Evolutionary conservation across 2,329 filamentous ascomycete species (phyloP), one percentile per base, ranked within the genome.

Genomic region (Salinomyces thailandicus): DNA sequence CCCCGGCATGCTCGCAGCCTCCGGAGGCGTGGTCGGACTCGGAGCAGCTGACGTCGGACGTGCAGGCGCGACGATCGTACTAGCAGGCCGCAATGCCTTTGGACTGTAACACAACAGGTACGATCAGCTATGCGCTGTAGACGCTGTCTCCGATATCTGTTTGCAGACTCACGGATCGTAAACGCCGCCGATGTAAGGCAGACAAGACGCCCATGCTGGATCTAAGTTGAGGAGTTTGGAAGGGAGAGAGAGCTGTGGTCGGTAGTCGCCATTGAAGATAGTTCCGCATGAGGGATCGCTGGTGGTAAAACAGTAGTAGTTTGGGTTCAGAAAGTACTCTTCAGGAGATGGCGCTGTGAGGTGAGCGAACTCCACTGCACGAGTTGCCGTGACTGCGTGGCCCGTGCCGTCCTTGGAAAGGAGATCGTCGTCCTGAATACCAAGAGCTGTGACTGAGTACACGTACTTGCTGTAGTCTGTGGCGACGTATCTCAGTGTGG

Each of bases 231-330:
- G 15, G 11, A 33, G 14, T 17, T 18, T 2, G 15, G 16, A 18
- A 33, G 31, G 31, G 7, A 33, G 8, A 6, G 31, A 33, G 11
- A 33, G 31, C 9, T 20, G 15, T 9, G 31, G 31, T 17, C 31
- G 9, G 31, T 33, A 33, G 7, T 33, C 31, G 12, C 28, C 28
- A 12, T 31, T 9, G 28, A 12, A 31, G 3, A 31, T 31, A 8
- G 28, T 31, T 9, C 28, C 28, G n/a, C 22, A 26, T n/a, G n/a
- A 9, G n/a, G 9, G 9, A n/a, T 26, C n/a, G 9, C 22, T 26
- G 9, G 22, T 9, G n/a, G 22, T 26, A 8, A 8, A 26, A 4
- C n/a, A 8, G 14, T 11, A 15, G 11, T 12, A 12, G 3, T 13
- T 16, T 16, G 28, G 28, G 4, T 16, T 16, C 8, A 31, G 28